Evolutionary conservation across 345 rosid genomes (phyloP).

Genomic region (Dimocarpus longan): DNA sequence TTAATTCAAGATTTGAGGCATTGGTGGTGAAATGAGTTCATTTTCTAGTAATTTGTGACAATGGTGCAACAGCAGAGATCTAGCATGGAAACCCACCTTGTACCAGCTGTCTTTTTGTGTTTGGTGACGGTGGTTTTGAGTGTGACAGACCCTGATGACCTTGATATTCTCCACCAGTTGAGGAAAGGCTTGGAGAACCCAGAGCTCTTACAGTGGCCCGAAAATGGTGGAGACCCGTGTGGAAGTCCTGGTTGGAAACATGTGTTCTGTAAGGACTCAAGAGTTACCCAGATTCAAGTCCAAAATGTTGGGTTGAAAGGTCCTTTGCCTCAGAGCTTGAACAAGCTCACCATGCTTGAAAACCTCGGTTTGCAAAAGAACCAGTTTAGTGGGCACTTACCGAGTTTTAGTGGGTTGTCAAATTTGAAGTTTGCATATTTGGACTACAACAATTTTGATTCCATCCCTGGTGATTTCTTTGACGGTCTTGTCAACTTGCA

Average conservation of each 20-base stretch:
- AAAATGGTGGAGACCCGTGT: slow-evolving; percentile 65
- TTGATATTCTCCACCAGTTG: slow-evolving; percentile 54
- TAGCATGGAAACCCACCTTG: slow-evolving; percentile 38
- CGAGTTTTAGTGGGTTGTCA: slow-evolving; percentile 59
- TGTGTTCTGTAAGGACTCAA: slow-evolving; percentile 47
- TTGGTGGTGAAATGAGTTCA: slow-evolving; percentile 33
- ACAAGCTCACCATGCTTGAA: slow-evolving; percentile 54
- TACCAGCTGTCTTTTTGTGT: slow-evolving; percentile 27
- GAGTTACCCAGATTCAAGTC: slow-evolving; percentile 69
- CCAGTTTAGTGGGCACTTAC: slow-evolving; percentile 58
- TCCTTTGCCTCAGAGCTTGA: slow-evolving; percentile 58
- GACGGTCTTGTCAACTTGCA: slow-evolving; percentile 50
- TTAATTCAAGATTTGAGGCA: slow-evolving; percentile 34
- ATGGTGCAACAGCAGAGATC: slow-evolving; percentile 23
- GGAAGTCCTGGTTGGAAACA: slow-evolving; percentile 57
- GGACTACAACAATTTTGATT: slow-evolving; percentile 61
- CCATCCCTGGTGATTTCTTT: slow-evolving; percentile 65
- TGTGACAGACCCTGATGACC: slow-evolving; percentile 55
- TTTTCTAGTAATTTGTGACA: slow-evolving; percentile 14
- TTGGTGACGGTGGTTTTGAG: slow-evolving; percentile 34
- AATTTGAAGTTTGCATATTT: slow-evolving; percentile 48
- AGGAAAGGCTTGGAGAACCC: slow-evolving; percentile 67
- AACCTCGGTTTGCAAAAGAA: slow-evolving; percentile 67
- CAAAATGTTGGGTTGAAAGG: slow-evolving; percentile 61
- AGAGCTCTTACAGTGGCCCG: slow-evolving; percentile 68